Base-by-base conservation (phyloP, 345 rosid species). In the Hibiscus mutabilis region DNA sequence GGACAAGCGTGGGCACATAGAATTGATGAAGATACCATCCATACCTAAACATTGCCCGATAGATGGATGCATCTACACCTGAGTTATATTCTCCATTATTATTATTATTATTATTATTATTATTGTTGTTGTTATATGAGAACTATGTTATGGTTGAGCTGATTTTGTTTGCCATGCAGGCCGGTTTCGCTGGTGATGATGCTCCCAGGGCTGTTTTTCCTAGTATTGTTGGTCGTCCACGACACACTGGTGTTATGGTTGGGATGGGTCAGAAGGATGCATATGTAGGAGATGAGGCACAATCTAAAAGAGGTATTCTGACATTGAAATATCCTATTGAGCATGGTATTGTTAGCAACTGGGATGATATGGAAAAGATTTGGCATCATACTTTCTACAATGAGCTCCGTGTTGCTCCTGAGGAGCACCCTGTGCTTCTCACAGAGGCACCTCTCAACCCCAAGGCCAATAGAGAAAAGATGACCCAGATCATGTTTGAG, bases 401-500 rank as follows among this genome's bases (percentile, higher is more conserved):
- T 44, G 80, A 81, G 72, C 84, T 79, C 22, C 84, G 82, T 71
- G 82, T 82, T 69, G 85, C 85, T n/a, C n/a, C n/a, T n/a, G n/a
- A n/a, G n/a, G n/a, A n/a, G n/a, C n/a, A n/a, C n/a, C n/a, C n/a
- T n/a, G n/a, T n/a, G n/a, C n/a, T n/a, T n/a, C n/a, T n/a, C n/a
- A n/a, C n/a, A n/a, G n/a, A n/a, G n/a, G n/a, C n/a, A n/a, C n/a
- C n/a, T n/a, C n/a, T n/a, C n/a, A n/a, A n/a, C n/a, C n/a, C n/a
- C n/a, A n/a, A n/a, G 68, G 75, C 75, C 47, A 72, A 72, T 29
- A 61, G 75, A 31, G 75, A 72, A 24, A 72, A 72, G 75, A 93
- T 93, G 98, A 92, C 98, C 53, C 98, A 92, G 61, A 92, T 89
- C 77, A 92, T 92, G 97, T 92, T 92, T 47, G 97, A 92, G 84